Conservation (phyloP, 768 basidiomycete genomes). For the Tephrocybe sp. region DNA sequence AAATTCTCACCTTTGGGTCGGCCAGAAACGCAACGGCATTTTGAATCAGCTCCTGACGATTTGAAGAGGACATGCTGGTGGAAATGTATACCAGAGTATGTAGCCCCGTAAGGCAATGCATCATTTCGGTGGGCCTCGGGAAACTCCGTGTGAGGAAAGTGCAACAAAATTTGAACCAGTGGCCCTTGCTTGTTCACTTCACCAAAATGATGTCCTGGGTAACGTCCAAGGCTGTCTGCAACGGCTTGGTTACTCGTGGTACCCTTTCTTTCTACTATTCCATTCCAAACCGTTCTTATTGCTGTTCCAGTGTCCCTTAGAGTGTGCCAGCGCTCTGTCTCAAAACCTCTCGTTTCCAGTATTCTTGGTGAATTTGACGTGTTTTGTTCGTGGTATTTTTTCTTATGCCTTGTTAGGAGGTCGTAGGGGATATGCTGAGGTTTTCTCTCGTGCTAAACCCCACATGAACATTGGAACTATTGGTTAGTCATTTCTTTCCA, state of each 20-base stretch:
- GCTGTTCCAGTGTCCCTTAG: conserved; percentile 22
- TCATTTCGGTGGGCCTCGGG: conserved; percentile 21
- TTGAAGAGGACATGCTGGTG: conserved; percentile 33
- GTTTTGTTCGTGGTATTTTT: neutral
- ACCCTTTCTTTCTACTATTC: neutral
- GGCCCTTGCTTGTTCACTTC: conserved; percentile 11
- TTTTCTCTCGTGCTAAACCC: conserved; percentile 73
- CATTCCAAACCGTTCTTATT: conserved; percentile 4
- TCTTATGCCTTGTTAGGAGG: conserved; percentile 33
- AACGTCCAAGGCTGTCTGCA: conserved; percentile 47
- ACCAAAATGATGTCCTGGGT: conserved; percentile 50
- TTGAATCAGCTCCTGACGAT: conserved; percentile 70
- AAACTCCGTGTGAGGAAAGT: conserved; percentile 16
- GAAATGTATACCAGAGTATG: too few relatives aligned
- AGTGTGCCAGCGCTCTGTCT: conserved; percentile 35
- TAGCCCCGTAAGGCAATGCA: conserved; percentile 16
- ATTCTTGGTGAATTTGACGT: conserved; percentile 27
- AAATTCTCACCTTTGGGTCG: conserved; percentile 67
- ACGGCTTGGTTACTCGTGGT: conserved; percentile 48
- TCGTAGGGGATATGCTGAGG: conserved; percentile 75
- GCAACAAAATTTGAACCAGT: conserved; percentile 18
- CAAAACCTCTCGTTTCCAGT: conserved; percentile 22
- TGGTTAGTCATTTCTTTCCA: conserved; percentile 37
- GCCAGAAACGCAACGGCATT: conserved; percentile 83
- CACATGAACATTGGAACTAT: conserved; percentile 97